Evolutionary conservation across 768 basidiomycete species (phyloP), one percentile per base, ranked within the genome.

Genomic region (Lactarius indigo): DNA sequence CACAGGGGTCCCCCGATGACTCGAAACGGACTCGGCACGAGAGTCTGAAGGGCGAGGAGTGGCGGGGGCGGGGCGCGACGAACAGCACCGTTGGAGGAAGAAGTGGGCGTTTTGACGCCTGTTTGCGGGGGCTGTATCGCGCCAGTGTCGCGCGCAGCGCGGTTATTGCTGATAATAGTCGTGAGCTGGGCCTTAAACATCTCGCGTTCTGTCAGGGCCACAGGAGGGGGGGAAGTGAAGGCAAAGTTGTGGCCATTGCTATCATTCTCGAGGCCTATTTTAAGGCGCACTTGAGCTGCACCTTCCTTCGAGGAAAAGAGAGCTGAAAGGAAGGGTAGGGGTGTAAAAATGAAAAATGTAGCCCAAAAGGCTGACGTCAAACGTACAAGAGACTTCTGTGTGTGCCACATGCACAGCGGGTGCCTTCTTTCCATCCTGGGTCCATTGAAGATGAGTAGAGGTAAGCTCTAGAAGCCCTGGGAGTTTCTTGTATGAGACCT

Each of bases 241-340:
- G 89, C 89, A 76, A 95, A 96, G 72, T 87, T 91, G 79, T 92
- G 89, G 9, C 89, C 90, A 15, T 81, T 82, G 64, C 90, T 89
- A 74, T 92, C 86, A 57, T 80, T 82, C 61, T 85, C 76, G 37
- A 93, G 80, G 1, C 84, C 87, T 39, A 96, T 78, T 73, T 94
- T 94, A 57, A 94, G 80, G 57, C 87, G 83, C 71, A 92, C 90
- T 74, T 93, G 90, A 0, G 90, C 78, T 6, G 91, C 87, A 62
- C 89, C 89, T 72, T 90, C 88, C 72, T 94, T 94, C 74, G 91
- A 92, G 72, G 89, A 92, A 74, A 93, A 94, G 41, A 95, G 81
- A 20, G 91, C 91, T 91, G 35, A 20, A 50, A 30, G 63, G 35
- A 10, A 20, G 10, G 41, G 30, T 13, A 15, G 15, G 37, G 59